Conservation (phyloP, 1,284 basidiomycete genomes). For the Trichosporon sp. region DNA sequence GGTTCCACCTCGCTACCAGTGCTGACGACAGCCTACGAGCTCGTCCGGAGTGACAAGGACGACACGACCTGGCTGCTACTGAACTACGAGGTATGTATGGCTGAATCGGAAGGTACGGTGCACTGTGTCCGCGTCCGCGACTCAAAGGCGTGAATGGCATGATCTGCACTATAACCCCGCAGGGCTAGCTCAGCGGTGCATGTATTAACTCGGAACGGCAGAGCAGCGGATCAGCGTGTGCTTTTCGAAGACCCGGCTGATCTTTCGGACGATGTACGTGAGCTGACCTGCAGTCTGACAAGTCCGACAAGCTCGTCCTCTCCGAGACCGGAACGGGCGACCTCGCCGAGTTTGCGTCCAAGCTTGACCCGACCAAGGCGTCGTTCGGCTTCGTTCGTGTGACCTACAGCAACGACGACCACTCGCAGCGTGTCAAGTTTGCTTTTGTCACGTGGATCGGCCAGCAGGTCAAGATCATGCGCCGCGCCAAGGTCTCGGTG, state of each 20-base stretch:
- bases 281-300: constrained; percentile 64
- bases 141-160: too few relatives aligned
- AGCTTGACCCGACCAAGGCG: constrained; percentile 71
- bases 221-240: too few relatives aligned
- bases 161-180: too few relatives aligned
- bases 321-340: constrained; percentile 76
- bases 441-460: constrained; percentile 89
- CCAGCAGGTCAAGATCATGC: constrained; percentile 79
- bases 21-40: constrained; percentile 69
- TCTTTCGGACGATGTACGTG: background rate
- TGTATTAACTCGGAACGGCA: too few relatives aligned
- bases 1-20: constrained; percentile 32
- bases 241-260: background rate
- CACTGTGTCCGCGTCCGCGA: too few relatives aligned
- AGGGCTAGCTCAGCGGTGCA: too few relatives aligned
- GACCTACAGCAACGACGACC: constrained; percentile 69
- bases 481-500: constrained; percentile 87
- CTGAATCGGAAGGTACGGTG: too few relatives aligned
- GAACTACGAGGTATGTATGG: constrained; percentile 72
- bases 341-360: constrained; percentile 72
- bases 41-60: constrained; percentile 77
- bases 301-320: constrained; percentile 77
- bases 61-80: constrained; percentile 83
- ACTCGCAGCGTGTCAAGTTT: constrained; percentile 86
- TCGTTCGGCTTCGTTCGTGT: constrained; percentile 82